A percentile compares a stretch with the other conserved stretches of the same genome.
These are phyloP conservation scores for Berberis thunbergii DNA, from an alignment of 164 flowering plant species.

Conservation along the genomic window DNA sequence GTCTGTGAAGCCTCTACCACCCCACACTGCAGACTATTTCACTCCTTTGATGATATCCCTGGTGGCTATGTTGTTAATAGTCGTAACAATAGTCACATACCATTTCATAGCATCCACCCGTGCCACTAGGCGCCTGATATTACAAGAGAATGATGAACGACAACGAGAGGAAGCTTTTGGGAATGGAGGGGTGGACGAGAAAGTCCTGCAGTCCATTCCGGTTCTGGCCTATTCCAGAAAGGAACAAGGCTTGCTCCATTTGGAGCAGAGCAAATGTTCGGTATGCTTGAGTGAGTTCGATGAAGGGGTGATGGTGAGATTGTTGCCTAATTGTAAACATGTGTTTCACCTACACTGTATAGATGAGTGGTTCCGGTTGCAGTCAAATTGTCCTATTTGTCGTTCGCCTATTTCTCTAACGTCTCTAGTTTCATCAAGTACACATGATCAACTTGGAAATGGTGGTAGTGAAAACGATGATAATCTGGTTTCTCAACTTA, in stretches of 20 bases:
- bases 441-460: neutral
- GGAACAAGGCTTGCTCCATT: neutral
- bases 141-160: neutral
- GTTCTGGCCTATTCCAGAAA: neutral
- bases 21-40: too few species aligned
- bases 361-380: neutral
- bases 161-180: neutral
- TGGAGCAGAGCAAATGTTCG: neutral
- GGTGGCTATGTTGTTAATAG: too few species aligned
- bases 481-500: neutral
- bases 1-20: too few species aligned
- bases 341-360: conserved; percentile 3
- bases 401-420: neutral
- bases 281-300: neutral
- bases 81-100: too few species aligned
- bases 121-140: too few species aligned
- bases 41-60: too few species aligned
- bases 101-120: too few species aligned
- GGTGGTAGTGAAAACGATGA: neutral
- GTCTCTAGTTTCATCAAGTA: neutral
- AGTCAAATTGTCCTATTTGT: neutral
- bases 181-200: neutral
- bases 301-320: neutral
- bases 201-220: neutral
- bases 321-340: conserved; percentile 3